Base-by-base conservation (phyloP, 331 rosid species). In the Erythrophleum ivorense region DNA sequence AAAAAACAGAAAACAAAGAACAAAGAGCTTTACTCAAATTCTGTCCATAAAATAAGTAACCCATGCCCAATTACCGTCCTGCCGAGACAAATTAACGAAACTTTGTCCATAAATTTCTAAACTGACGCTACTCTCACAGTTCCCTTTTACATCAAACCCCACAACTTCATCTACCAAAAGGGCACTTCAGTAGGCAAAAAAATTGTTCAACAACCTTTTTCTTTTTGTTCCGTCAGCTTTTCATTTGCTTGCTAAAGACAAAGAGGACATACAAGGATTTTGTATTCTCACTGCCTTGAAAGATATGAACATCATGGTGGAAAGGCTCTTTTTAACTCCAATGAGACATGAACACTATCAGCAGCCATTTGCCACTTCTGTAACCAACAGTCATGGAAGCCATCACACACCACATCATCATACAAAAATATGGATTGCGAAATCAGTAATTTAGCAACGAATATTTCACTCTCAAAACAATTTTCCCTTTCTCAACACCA, bases 401-500 rank as follows among this genome's bases (percentile, higher is more conserved):
- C 43, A 15, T 34, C 45, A 7, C 45, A 33, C 45, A 33, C 21
- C 21, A 14, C 46, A 63, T 34, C 45, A 14, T 62, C 43, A 33
- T 33, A 63, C 70, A 33, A 33, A 34, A 63, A 5, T 33, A 63
- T 63, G 70, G 70, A 63, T 33, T 10, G 21, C 14, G 70, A 40
- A 63, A 48, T 90, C 88, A 95, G 87, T 91, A 95, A 81, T 89
- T 93, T 54, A 95, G 90, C 91, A 95, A 86, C 5, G 98, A 95
- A 79, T 91, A 95, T 79, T 95, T 95, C 84, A 93, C 88, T 87
- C 97, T 88, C 81, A 93, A 76, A 79, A 90, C 89, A 71, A 95
- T 93, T 84, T 88, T 93, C 78, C 98, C 94, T 80, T 87, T 90
- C 63, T 91, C 98, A 54, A 95, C 98, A 7, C 97, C 98, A 52